Evolutionary conservation across 2,329 filamentous ascomycete genomes (phyloP).

Genomic region (Neospermospora avenae): DNA sequence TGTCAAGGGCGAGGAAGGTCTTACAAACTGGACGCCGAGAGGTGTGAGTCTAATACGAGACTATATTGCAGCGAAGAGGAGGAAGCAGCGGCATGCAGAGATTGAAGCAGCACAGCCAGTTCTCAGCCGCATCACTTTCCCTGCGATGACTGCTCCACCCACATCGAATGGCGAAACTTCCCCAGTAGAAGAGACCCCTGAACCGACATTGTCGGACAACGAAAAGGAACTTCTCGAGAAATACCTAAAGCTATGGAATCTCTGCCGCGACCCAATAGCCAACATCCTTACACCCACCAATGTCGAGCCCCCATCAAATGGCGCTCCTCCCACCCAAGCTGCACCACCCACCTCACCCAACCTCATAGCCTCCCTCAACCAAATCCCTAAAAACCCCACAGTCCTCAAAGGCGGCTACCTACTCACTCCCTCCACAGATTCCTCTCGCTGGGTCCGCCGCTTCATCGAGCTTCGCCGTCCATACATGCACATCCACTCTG

Average conservation of each 20-base stretch:
- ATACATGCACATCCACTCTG: conserved; percentile 86
- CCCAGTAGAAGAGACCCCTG: conserved; percentile 30
- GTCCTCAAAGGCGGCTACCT: conserved; percentile 86
- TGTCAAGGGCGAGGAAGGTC: conserved; percentile 88
- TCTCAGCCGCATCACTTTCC: conserved; percentile 55
- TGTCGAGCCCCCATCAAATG: conserved; percentile 67
- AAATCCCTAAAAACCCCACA: conserved; percentile 74
- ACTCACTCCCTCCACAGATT: conserved; percentile 77
- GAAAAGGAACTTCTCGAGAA: conserved; percentile 41
- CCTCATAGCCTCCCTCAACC: conserved; percentile 72
- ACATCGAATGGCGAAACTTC: conserved; percentile 11
- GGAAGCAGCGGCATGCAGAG: conserved; percentile 70
- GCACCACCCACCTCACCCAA: conserved; percentile 32
- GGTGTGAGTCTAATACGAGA: conserved; percentile 90
- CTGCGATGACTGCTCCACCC: background rate
- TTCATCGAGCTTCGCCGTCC: conserved; percentile 90
- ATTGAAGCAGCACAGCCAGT: conserved; percentile 72
- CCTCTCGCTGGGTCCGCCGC: conserved; percentile 81
- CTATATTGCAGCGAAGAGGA: conserved; percentile 72
- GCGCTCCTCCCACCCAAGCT: conserved; percentile 40
- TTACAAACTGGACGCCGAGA: conserved; percentile 81
- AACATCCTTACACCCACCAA: conserved; percentile 57
- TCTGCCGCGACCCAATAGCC: conserved; percentile 33
- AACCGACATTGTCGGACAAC: conserved; percentile 30
- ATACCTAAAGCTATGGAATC: conserved; percentile 35